These are phyloP conservation scores for Phialophora verrucosa DNA, from an alignment of 2,329 filamentous ascomycete genomes.

Conservation along the genomic window DNA sequence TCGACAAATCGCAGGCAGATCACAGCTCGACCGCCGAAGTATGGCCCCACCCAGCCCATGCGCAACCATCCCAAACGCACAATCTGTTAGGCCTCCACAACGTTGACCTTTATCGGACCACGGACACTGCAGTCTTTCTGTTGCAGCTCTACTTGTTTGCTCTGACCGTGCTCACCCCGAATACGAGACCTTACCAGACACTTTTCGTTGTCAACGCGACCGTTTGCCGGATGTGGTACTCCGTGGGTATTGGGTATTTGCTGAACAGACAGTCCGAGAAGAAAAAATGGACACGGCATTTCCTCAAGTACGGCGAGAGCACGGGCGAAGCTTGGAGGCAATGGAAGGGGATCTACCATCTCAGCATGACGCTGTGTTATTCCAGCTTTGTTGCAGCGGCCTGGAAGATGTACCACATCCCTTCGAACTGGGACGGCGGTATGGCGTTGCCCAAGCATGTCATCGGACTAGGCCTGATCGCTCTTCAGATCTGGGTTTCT, in stretches of 20 bases:
- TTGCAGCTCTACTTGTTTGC: constrained; percentile 76
- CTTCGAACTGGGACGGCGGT: constrained; percentile 85
- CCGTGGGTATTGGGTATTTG: constrained; percentile 82
- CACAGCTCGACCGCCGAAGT: constrained; percentile 40
- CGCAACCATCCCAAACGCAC: constrained; percentile 72
- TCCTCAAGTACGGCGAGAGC: constrained; percentile 93
- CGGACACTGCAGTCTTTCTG: constrained; percentile 80
- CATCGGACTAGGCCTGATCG: constrained; percentile 77
- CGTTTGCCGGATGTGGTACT: constrained; percentile 89
- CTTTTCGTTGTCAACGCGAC: constrained; percentile 82
- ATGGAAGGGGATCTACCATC: constrained; percentile 95
- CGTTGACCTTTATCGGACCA: constrained; percentile 84
- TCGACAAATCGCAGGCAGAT: constrained; percentile 47
- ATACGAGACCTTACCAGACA: constrained; percentile 74
- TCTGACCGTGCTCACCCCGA: constrained; percentile 76
- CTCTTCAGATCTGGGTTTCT: constrained; percentile 90
- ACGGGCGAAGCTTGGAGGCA: constrained; percentile 93
- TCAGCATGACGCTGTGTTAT: constrained; percentile 90
- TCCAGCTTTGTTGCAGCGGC: constrained; percentile 85
- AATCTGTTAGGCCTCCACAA: constrained; percentile 82
- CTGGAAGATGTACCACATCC: constrained; percentile 95
- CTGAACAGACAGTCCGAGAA: constrained; percentile 83
- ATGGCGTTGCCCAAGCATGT: constrained; percentile 86
- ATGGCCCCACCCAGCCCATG: constrained; percentile 41
- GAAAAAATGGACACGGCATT: constrained; percentile 96